phyloP scores from a whole-genome alignment of 2,329 filamentous ascomycete species.

The Biscogniauxia sp. region DNA sequence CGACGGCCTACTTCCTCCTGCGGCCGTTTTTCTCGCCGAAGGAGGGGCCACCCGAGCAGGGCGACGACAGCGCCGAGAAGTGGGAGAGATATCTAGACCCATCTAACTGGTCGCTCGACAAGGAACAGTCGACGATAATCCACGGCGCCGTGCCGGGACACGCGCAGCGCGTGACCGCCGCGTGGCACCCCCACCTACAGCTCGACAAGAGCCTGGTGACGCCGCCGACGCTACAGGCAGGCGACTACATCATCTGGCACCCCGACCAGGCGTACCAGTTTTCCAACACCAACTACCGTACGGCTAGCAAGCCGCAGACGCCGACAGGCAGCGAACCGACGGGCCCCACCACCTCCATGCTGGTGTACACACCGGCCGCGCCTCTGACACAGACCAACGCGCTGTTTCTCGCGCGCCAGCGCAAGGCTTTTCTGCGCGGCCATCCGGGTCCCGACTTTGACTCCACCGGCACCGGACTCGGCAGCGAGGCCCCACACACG shows the following conservation, averaged over 20 bases:
- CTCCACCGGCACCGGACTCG: conserved; percentile 48
- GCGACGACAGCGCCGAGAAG: conserved; percentile 25
- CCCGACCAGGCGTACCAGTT: conserved; percentile 57
- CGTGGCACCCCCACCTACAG: conserved; percentile 56
- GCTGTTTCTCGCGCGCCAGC: conserved; percentile 55
- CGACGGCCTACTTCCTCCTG: conserved; percentile 47
- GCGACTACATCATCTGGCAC: conserved; percentile 60
- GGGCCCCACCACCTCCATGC: conserved; percentile 39
- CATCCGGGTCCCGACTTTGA: conserved; percentile 57
- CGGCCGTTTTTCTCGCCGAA: conserved; percentile 53
- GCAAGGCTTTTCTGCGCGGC: conserved; percentile 54
- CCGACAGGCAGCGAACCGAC: conserved; percentile 4
- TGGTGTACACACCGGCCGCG: conserved; percentile 55
- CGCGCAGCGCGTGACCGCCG: conserved; percentile 55
- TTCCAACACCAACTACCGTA: conserved; percentile 36
- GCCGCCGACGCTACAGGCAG: conserved; percentile 52
- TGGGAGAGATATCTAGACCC: conserved; percentile 52
- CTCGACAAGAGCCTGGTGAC: conserved; percentile 53
- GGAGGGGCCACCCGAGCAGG: conserved; percentile 38
- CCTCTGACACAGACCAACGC: conserved; percentile 58
- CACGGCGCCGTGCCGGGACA: conserved; percentile 58
- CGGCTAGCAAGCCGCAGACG: conserved; percentile 32
- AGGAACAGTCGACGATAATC: conserved; percentile 53
- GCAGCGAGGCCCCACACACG: conserved; percentile 50
- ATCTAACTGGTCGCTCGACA: conserved; percentile 42